phyloP scores from a whole-genome alignment of 495 filamentous ascomycete species.

The Penicillium nucicola region DNA sequence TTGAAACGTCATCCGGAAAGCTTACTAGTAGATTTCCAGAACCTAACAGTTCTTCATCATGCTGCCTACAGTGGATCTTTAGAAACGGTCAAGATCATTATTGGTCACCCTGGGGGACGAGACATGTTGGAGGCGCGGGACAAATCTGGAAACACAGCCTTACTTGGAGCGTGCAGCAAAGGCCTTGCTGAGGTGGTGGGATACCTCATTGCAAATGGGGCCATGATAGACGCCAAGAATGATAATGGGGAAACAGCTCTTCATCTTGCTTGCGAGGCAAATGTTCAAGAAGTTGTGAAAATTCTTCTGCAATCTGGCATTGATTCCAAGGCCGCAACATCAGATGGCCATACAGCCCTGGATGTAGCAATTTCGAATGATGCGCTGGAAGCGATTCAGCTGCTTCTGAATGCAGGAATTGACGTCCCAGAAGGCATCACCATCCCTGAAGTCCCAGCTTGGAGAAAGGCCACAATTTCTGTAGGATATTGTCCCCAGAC shows the following conservation, averaged over 20 bases:
- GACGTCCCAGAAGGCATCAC: background rate
- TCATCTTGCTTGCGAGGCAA: background rate
- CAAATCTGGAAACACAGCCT: background rate
- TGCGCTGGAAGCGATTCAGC: background rate
- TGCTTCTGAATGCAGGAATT: background rate
- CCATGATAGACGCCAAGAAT: background rate
- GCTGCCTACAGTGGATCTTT: conserved; percentile 1
- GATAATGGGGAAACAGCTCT: background rate
- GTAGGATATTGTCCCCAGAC: background rate
- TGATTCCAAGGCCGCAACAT: background rate
- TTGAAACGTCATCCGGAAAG: background rate
- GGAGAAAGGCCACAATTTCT: background rate
- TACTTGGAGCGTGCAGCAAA: background rate
- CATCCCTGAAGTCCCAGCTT: background rate
- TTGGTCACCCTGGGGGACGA: background rate
- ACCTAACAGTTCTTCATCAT: background rate
- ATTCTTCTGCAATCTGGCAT: background rate
- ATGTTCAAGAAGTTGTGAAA: background rate
- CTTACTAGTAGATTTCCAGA: background rate
- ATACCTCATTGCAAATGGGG: background rate
- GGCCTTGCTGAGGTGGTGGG: background rate
- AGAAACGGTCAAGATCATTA: background rate
- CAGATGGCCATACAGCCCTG: background rate
- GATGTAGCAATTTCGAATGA: background rate
- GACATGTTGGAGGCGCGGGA: background rate